Evolutionary conservation across 2,329 filamentous ascomycete genomes (phyloP), one percentile per base, ranked within the genome.

Genomic region (Boeremia exigua): DNA sequence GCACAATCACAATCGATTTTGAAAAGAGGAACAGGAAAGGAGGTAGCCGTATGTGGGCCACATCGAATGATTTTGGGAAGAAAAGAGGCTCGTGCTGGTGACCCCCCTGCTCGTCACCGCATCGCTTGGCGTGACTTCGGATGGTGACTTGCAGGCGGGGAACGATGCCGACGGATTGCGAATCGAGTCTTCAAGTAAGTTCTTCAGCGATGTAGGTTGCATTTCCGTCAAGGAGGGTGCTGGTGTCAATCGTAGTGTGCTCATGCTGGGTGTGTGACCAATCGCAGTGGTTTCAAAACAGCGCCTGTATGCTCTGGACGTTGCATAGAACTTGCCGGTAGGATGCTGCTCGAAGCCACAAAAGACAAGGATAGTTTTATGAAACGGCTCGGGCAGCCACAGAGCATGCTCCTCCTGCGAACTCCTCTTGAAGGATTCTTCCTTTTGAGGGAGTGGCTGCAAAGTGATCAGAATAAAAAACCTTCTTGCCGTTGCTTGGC

Each of bases 71-170:
- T 64, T 60, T 33, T 52, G 48, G 58, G 38, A 58, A 62, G 57
- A 62, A 46, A 44, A 28, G 48, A 51, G 58, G 53, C 37, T 61
- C 55, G 56, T 62, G 65, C 62, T 63, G 57, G 51, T 38, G 44
- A 34, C 37, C 53, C 53, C 61, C 58, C 50, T 59, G 52, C 61
- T 53, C 50, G 60, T 68, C 60, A 67, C 61, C 42, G 60, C 63
- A 58, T 63, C 47, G 33, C 69, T 72, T 71, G 70, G 71, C 70
- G 68, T 71, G 66, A 68, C 47, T 4, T 40, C 56, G 49, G 58
- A 50, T 54, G 52, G 56, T 62, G 61, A 60, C 62, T 62, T 67
- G 67, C 65, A 68, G 56, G 53, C 54, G 54, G 59, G 38, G 49
- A 48, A 57, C 52, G 28, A 28, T 50, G 61, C 58, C 50, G 43